A percentile compares a stretch with the other conserved stretches of the same genome.
phyloP scores from a whole-genome alignment of 345 rosid species.

The Brassica rapa region DNA sequence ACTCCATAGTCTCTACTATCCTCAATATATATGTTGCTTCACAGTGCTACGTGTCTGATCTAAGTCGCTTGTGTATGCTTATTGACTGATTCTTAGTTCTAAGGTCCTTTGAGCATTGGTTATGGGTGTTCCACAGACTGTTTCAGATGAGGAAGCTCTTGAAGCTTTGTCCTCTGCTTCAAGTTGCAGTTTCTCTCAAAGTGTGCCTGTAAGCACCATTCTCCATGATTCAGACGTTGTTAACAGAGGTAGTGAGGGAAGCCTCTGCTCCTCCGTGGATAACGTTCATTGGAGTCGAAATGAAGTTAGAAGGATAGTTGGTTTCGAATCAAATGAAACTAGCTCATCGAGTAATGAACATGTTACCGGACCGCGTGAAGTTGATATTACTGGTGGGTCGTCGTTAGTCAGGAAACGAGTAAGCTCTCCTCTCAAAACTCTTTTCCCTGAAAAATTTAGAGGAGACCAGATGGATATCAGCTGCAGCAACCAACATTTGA shows the following conservation, averaged over 20 bases:
- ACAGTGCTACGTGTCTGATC: not conserved
- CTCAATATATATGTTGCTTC: constrained; percentile 47
- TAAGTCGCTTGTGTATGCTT: constrained; percentile 45
- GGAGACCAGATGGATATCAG: constrained; percentile 58
- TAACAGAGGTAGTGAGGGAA: constrained; percentile 41
- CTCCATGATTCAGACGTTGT: constrained; percentile 53
- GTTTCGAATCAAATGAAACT: constrained; percentile 56
- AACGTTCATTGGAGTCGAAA: constrained; percentile 38
- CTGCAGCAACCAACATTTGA: constrained; percentile 40
- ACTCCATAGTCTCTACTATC: constrained; percentile 45
- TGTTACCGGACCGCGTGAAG: constrained; percentile 34
- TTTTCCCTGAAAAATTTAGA: constrained; percentile 51
- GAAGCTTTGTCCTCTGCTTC: constrained; percentile 50
- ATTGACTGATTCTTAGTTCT: not conserved
- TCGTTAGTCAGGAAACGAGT: constrained; percentile 69
- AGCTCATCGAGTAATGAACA: constrained; percentile 34
- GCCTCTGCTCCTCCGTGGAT: constrained; percentile 32
- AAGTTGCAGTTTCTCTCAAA: constrained; percentile 47
- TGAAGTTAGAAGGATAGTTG: constrained; percentile 71
- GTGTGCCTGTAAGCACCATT: constrained; percentile 50
- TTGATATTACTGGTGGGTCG: constrained; percentile 51
- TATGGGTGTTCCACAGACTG: constrained; percentile 81
- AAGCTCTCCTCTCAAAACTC: constrained; percentile 61
- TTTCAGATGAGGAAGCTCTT: constrained; percentile 46
- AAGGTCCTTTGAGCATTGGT: constrained; percentile 27